A percentile compares a stretch with the other conserved stretches of the same genome.
phyloP scores from a whole-genome alignment of 441 rosid species.

The Mallotus japonicus region DNA sequence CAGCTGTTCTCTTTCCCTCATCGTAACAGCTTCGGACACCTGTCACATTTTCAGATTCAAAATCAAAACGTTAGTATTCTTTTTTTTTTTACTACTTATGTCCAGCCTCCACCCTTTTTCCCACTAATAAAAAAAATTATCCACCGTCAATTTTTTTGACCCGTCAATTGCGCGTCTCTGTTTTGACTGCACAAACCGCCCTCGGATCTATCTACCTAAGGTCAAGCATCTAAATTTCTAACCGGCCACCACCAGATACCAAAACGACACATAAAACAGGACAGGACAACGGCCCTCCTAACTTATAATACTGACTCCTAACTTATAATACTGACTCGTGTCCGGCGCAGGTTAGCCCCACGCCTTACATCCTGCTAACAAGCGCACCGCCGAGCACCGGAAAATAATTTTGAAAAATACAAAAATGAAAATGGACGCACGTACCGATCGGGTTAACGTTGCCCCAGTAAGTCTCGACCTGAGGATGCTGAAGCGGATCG shows the following conservation, averaged over 20 bases:
- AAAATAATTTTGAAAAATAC: not conserved
- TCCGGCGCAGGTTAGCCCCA: conserved; percentile 9
- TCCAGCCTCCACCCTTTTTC: no score
- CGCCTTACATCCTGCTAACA: conserved; percentile 7
- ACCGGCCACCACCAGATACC: not conserved
- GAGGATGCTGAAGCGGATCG: conserved; percentile 93
- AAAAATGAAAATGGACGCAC: not conserved
- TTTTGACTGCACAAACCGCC: not conserved
- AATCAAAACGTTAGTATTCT: no score
- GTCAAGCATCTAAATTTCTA: not conserved
- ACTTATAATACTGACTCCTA: no score
- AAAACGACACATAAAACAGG: not conserved
- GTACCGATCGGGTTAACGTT: conserved; percentile 95
- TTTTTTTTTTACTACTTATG: no score
- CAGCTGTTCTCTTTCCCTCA: conserved; percentile 94
- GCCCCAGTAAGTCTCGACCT: conserved; percentile 98
- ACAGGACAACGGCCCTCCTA: not conserved
- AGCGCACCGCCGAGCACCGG: conserved; percentile 19
- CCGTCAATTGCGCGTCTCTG: conserved; percentile 21
- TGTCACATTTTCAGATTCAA: conserved; percentile 30
- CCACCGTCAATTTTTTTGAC: not conserved
- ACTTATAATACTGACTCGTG: not conserved
- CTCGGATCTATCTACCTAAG: not conserved
- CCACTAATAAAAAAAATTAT: no score
- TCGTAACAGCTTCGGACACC: conserved; percentile 97